Conservation (phyloP, 148 eudicot genomes). For the Cornus controversa region DNA sequence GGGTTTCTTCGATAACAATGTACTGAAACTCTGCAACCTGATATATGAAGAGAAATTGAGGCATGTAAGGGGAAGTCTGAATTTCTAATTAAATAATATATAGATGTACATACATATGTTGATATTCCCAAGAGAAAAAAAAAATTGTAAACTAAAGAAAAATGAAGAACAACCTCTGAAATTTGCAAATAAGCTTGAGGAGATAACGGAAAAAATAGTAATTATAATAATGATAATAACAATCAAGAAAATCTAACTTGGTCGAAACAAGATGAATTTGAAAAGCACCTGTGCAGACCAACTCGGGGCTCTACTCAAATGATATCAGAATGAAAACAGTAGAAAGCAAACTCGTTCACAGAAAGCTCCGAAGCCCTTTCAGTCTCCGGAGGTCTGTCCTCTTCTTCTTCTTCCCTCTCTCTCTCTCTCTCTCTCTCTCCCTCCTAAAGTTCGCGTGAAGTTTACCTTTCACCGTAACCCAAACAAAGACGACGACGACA, state of each 20-base stretch:
- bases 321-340: not conserved
- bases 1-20: not conserved
- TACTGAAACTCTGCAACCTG: not conserved
- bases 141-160: too few species aligned
- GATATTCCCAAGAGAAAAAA: too few species aligned
- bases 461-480: not conserved
- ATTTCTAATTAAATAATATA: not conserved
- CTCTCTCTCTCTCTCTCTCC: not conserved
- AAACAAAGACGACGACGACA: not conserved
- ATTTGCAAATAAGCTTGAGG: too few species aligned
- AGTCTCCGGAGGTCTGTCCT: not conserved
- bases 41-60: not conserved
- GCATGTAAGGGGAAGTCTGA: slow-evolving; percentile 7
- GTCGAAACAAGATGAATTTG: not conserved
- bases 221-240: too few species aligned
- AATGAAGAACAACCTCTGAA: too few species aligned
- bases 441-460: not conserved
- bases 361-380: slow-evolving; percentile 6
- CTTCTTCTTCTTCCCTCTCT: too few species aligned
- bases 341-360: not conserved
- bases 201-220: too few species aligned
- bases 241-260: too few species aligned
- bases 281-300: not conserved
- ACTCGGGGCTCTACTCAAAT: not conserved
- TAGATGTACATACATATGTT: too few species aligned